Evolutionary conservation across 257 asterid species (phyloP), one percentile per base, ranked within the genome.

Genomic region (Nicotiana tabacum): DNA sequence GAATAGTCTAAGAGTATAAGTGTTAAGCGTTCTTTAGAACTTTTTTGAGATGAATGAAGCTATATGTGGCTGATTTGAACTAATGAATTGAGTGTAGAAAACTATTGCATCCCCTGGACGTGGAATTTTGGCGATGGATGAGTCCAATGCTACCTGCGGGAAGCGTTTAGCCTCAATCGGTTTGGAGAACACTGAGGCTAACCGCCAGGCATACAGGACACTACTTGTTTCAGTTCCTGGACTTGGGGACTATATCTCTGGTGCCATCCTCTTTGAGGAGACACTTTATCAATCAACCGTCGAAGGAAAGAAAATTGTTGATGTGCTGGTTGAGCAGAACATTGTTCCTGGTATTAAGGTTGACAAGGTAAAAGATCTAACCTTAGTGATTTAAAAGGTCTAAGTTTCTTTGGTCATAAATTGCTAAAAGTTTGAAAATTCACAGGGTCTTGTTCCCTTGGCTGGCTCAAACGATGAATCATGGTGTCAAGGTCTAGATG

Each of bases 401-500:
- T 62, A 64, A 57, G 82, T 35, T 74, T 48, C 39, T 24, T 13
- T 10, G 24, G 1, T 48, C 7, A 3, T 48, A 62, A 12, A 46
- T 72, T 74, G 13, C 62, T 15, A 74, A 48, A 43, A 7, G 39
- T 48, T 48, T 7, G 16, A 66, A 57, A 39, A 64, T 9, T 83
- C 51, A 77, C 68, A 90, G 97, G 97, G 97, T 90, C 89, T 93
- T 46, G 97, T 93, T 43, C 97, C 95, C 48, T 86, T 93, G 83
- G 90, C 82, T 80, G 97, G 96, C 81, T 93, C 94, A 12, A 93
- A 93, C 83, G 46, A 93, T 66, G 96, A 93, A 83, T 93, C 96
- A 0, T 93, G 94, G 96, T 93, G 97, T 90, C 96, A 93, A 87
- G 97, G 97, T 81, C 93, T 91, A 12, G 97, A 93, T 55, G 96